Evolutionary conservation across 148 eudicot genomes (phyloP).

Genomic region (Chenopodium formosanum): DNA sequence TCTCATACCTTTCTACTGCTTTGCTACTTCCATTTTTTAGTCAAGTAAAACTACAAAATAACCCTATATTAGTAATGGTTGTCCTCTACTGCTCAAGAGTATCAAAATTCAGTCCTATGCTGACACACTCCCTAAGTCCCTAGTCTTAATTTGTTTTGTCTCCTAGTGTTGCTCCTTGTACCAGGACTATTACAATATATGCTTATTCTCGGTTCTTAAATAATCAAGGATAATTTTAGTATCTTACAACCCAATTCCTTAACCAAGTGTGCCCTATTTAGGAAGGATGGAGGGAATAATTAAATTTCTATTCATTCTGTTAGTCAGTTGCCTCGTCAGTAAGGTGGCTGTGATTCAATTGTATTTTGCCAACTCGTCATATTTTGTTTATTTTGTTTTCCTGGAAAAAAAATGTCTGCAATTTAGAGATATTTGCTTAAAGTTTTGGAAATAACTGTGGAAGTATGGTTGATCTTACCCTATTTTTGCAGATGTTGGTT

Average conservation of each 20-base stretch:
- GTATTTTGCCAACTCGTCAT: not conserved
- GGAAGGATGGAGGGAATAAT: not conserved
- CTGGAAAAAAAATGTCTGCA: not conserved
- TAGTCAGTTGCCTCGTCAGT: not conserved
- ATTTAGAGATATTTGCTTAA: not conserved
- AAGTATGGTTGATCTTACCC: not conserved
- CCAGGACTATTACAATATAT: no score
- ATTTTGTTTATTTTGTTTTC: not conserved
- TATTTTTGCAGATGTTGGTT: not conserved
- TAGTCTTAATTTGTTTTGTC: no score
- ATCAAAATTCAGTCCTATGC: no score
- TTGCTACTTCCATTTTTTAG: no score
- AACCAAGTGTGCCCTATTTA: not conserved
- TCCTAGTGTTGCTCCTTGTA: no score
- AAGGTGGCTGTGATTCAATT: not conserved
- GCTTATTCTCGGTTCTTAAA: not conserved
- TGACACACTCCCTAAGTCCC: no score
- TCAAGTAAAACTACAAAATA: no score
- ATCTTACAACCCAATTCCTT: not conserved
- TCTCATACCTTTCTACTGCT: no score
- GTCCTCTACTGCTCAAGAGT: no score
- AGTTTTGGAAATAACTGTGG: not conserved
- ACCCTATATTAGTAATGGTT: no score
- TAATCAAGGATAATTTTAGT: not conserved
- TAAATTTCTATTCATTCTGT: not conserved